These are phyloP conservation scores for Hanseniaspora jakobsenii DNA, from an alignment of 805 yeast genomes.

Conservation along the genomic window DNA sequence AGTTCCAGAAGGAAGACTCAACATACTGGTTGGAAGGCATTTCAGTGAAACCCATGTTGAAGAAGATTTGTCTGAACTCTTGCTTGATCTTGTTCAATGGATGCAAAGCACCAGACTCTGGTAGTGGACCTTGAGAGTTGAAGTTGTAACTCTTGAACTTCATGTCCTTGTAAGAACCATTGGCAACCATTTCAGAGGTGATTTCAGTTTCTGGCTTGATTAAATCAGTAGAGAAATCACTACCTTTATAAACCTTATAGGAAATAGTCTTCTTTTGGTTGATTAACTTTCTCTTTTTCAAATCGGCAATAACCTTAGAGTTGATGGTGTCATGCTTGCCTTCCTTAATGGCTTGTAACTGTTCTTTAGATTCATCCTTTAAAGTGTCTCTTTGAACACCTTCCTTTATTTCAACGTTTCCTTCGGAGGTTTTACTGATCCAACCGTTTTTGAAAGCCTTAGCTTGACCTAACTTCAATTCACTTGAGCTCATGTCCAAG, in stretches of 20 bases:
- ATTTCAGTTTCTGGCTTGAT: conserved; percentile 81
- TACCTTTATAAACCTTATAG: conserved; percentile 65
- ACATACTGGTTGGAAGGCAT: conserved; percentile 99
- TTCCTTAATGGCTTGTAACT: conserved; percentile 41
- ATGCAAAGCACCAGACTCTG: conserved; percentile 86
- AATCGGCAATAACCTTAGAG: conserved; percentile 61
- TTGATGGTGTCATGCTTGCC: conserved; percentile 28
- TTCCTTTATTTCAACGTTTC: conserved; percentile 37
- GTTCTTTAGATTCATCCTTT: conserved; percentile 53
- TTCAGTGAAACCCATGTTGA: conserved; percentile 95
- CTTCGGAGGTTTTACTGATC: conserved; percentile 81
- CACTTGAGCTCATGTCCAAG: conserved; percentile 50
- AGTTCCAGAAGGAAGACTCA: conserved; percentile 98
- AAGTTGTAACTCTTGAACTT: conserved; percentile 92
- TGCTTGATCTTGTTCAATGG: conserved; percentile 94
- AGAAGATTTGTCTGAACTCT: conserved; percentile 95
- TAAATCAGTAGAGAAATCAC: conserved; percentile 71
- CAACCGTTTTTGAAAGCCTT: conserved; percentile 96
- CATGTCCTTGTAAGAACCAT: conserved; percentile 70
- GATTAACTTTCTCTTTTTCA: conserved; percentile 87
- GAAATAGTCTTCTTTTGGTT: conserved; percentile 59
- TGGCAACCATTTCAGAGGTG: conserved; percentile 80
- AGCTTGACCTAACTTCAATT: conserved; percentile 90
- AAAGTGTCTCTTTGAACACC: conserved; percentile 31
- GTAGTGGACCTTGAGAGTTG: conserved; percentile 82